phyloP scores from a whole-genome alignment of 139 green algal species.

The Bryopsis sp. region DNA sequence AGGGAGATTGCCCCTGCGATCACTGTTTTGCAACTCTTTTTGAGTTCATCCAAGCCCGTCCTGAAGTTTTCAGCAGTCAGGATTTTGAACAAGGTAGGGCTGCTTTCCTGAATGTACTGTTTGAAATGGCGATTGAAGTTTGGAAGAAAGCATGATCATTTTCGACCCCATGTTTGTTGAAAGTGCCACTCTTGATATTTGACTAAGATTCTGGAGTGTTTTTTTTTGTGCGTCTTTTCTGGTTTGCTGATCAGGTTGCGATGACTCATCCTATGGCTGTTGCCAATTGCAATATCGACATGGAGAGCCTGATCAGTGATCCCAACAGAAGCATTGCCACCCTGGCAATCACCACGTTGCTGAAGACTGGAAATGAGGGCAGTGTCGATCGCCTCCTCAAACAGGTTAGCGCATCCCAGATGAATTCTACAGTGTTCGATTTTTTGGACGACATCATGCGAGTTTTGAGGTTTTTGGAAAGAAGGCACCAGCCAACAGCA shows the following conservation, averaged over 20 bases:
- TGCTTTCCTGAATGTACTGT: too few species aligned
- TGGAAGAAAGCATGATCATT: too few species aligned
- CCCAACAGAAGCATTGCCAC: constrained; percentile 90
- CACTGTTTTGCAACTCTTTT: constrained; percentile 97
- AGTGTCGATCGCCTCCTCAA: constrained; percentile 97
- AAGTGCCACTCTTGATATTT: too few species aligned
- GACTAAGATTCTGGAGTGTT: neutral
- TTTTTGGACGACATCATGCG: too few species aligned
- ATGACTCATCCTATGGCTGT: constrained; percentile 90
- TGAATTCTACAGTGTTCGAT: neutral
- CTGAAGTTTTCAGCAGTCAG: constrained; percentile 86
- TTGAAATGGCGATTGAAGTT: constrained; percentile 14
- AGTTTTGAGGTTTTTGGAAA: too few species aligned
- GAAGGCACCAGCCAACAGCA: too few species aligned
- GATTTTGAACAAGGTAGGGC: constrained; percentile 74
- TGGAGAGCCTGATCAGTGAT: constrained; percentile 95
- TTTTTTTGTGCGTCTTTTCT: neutral
- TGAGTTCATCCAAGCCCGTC: constrained; percentile 91
- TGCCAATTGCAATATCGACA: constrained; percentile 98
- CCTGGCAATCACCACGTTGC: constrained; percentile 96
- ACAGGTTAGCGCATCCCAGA: constrained; percentile 23
- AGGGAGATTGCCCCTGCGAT: constrained; percentile 91
- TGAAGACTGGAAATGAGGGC: constrained; percentile 96
- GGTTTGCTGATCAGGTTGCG: constrained; percentile 53
- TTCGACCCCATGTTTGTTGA: too few species aligned